A percentile compares a stretch with the other conserved stretches of the same genome.
phyloP scores from a whole-genome alignment of 768 basidiomycete species.

The Nidula microcarpa region DNA sequence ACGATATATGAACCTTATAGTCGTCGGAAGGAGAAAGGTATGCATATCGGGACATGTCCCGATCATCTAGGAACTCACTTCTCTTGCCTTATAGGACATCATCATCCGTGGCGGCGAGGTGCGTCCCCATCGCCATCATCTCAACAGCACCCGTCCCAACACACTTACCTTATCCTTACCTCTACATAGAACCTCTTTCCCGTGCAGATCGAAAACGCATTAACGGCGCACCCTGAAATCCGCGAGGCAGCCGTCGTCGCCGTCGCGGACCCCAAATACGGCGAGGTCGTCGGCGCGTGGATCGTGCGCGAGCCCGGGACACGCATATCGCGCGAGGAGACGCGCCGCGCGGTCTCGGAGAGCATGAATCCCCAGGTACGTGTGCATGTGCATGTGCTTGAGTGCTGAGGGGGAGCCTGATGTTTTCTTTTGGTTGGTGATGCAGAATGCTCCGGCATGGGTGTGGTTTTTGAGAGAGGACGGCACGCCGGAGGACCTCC shows the following conservation, averaged over 20 bases:
- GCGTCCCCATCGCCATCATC: constrained; percentile 3
- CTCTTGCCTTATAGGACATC: constrained; percentile 48
- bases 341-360: constrained; percentile 49
- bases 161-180: neutral
- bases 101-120: constrained; percentile 88
- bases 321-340: constrained; percentile 43
- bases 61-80: neutral
- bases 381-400: neutral
- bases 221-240: constrained; percentile 53
- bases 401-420: neutral
- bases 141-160: neutral
- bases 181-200: constrained; percentile 69
- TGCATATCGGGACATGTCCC: constrained; percentile 1
- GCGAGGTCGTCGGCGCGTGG: constrained; percentile 83
- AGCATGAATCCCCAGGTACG: constrained; percentile 80
- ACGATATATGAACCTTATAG: constrained; percentile 27
- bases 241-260: constrained; percentile 72
- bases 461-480: constrained; percentile 82
- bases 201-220: constrained; percentile 77
- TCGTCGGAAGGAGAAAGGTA: constrained; percentile 78
- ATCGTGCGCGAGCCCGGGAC: constrained; percentile 49
- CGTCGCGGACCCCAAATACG: constrained; percentile 65
- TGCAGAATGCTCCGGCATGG: constrained; percentile 75
- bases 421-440: neutral
- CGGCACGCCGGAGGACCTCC: constrained; percentile 51